Percentiles rank a stretch among this genome's conserved stretches.
phyloP scores from a whole-genome alignment of 1,139 yeast genomes.

The Kurtzmaniella quercitrusa region DNA sequence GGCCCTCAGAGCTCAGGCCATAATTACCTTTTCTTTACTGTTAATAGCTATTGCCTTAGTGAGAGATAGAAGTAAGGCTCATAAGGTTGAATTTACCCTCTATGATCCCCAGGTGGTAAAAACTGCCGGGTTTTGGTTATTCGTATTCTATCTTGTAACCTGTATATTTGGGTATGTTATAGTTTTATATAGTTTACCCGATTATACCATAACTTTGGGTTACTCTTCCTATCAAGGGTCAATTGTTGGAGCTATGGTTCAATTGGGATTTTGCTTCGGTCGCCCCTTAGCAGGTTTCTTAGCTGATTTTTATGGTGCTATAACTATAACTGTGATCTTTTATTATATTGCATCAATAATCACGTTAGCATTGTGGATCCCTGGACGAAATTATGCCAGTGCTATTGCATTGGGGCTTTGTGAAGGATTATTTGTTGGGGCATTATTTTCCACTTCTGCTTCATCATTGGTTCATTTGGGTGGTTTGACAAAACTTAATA shows the following conservation, averaged over 20 bases:
- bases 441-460: slow-evolving; percentile 26
- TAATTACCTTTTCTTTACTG: slow-evolving; percentile 23
- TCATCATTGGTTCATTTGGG: slow-evolving; percentile 34
- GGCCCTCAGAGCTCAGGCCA: slow-evolving; percentile 39
- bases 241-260: slow-evolving; percentile 41
- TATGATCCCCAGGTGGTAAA: slow-evolving; percentile 19
- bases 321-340: slow-evolving; percentile 26
- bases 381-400: slow-evolving; percentile 29
- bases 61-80: slow-evolving; percentile 10
- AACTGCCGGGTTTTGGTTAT: slow-evolving; percentile 12
- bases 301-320: slow-evolving; percentile 36
- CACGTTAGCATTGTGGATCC: slow-evolving; percentile 33
- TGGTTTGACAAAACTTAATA: slow-evolving; percentile 47
- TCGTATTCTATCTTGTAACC: slow-evolving; percentile 29
- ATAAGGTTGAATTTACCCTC: slow-evolving; percentile 19
- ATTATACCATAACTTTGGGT: slow-evolving; percentile 43
- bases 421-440: slow-evolving; percentile 24
- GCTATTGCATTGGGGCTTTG: slow-evolving; percentile 22
- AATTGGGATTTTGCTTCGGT: slow-evolving; percentile 37
- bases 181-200: slow-evolving; percentile 40
- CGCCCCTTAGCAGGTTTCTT: slow-evolving; percentile 39
- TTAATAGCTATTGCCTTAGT: slow-evolving; percentile 20
- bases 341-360: slow-evolving; percentile 23
- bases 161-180: slow-evolving; percentile 46
- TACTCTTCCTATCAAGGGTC: slow-evolving; percentile 38